Base-by-base conservation (phyloP, 1,139 yeast species). In the Zygosaccharomyces pseudobailii region DNA sequence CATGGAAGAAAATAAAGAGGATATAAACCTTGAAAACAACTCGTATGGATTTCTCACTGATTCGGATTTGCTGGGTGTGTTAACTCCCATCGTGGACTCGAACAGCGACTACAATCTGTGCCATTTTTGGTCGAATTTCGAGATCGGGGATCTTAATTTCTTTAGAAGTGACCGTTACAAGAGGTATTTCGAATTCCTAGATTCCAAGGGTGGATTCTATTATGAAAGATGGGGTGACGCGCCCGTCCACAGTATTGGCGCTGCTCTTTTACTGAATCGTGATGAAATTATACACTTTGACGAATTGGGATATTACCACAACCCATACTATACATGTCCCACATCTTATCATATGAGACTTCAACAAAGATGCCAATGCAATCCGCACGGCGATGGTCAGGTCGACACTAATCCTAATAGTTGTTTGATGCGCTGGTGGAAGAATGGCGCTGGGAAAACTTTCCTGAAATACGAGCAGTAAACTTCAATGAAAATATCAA, bases 151-250 rank as follows among this genome's bases (percentile, higher is more conserved):
- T 62, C 72, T 90, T 54, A 78, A 87, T 58, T 87, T 89, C 65
- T 89, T 84, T 70, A 72, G 96, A 51, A 76, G 89, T 43, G 77
- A 84, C 45, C 79, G 73, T 19, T 90, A 90, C 65, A 66, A 75
- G 31, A 75, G 73, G n/a, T 89, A 71, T 64, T 89, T 90, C 62
- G 74, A 86, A 19, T 75, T 73, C 63, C 71, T 90, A 47, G 94
- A 88, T 61, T 53, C 71, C 40, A 68, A 81, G 0, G 96, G 95
- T 1, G 97, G 96, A 0, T 89, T 90, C 60, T 86, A 86, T 65
- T 88, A 88, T 62, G 94, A 85, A 66, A 72, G 98, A 55, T 92
- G 97, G 98, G 98, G 98, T 3, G 98, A 92, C 69, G 97, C 97
- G 0, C 97, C 98, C 0, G 95, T 92, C 5, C 97, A 92, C 66